phyloP scores from a whole-genome alignment of 805 yeast species.

The Candida insectalens region DNA sequence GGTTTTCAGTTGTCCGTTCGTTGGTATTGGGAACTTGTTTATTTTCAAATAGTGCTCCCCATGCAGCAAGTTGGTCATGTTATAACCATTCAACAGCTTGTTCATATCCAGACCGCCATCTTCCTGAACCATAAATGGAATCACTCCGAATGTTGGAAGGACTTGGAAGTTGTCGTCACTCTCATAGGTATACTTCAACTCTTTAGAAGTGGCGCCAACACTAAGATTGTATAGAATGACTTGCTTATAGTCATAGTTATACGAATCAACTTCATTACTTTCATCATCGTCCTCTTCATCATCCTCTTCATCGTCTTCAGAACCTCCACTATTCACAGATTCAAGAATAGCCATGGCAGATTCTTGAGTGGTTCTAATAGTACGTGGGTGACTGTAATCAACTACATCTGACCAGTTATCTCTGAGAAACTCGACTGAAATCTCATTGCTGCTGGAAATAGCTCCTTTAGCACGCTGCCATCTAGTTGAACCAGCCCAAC shows the following conservation, averaged over 20 bases:
- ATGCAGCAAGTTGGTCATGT: slow-evolving; percentile 82
- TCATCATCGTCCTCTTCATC: slow-evolving; percentile 36
- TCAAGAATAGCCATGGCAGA: slow-evolving; percentile 71
- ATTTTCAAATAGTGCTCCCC: slow-evolving; percentile 91
- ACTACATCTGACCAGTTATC: slow-evolving; percentile 58
- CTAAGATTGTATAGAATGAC: slow-evolving; percentile 82
- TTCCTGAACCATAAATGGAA: slow-evolving; percentile 67
- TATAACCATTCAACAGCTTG: slow-evolving; percentile 65
- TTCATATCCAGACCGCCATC: slow-evolving; percentile 48
- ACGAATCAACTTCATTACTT: slow-evolving; percentile 26
- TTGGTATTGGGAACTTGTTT: slow-evolving; percentile 69
- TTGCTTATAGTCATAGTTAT: slow-evolving; percentile 55
- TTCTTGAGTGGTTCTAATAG: slow-evolving; percentile 60
- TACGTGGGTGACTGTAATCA: slow-evolving; percentile 48
- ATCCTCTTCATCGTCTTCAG: slow-evolving; percentile 31
- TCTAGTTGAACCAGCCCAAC: slow-evolving; percentile 91
- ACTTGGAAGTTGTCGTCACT: slow-evolving; percentile 69
- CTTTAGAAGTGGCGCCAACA: slow-evolving; percentile 72
- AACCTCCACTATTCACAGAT: slow-evolving; percentile 42
- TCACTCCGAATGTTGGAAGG: slow-evolving; percentile 82
- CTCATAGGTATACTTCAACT: slow-evolving; percentile 75
- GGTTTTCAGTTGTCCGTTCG: slow-evolving; percentile 54
- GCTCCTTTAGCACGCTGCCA: slow-evolving; percentile 92
- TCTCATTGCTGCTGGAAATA: slow-evolving; percentile 42
- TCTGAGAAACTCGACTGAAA: slow-evolving; percentile 57